phyloP scores from a whole-genome alignment of 140 eudicot genomes.

The Stevia rebaudiana region DNA sequence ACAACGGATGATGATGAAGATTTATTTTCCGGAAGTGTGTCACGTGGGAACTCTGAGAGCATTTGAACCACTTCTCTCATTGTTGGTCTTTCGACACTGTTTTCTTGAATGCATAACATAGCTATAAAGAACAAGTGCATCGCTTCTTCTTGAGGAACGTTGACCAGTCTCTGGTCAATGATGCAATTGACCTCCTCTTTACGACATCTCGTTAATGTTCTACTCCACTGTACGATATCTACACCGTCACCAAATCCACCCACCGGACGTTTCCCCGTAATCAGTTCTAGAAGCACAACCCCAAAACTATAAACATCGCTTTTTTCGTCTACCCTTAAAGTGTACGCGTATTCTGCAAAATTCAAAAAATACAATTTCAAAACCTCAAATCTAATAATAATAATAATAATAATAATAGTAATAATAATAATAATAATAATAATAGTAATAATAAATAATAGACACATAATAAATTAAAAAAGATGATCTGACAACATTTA shows the following conservation, averaged over 20 bases:
- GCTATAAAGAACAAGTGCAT: slow-evolving; percentile 77
- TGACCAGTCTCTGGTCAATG: slow-evolving; percentile 50
- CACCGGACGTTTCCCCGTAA: slow-evolving; percentile 75
- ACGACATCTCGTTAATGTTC: slow-evolving; percentile 42
- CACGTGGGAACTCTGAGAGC: slow-evolving; percentile 65
- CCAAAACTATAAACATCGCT: slow-evolving; percentile 97
- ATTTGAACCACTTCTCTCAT: slow-evolving; percentile 96
- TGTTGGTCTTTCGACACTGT: slow-evolving; percentile 72
- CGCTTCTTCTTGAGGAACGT: slow-evolving; percentile 61
- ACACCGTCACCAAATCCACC: slow-evolving; percentile 98
- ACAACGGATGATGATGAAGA: slow-evolving; percentile 39
- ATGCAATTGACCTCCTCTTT: slow-evolving; percentile 48
- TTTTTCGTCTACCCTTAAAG: slow-evolving; percentile 80
- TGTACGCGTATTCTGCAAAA: slow-evolving; percentile 82
- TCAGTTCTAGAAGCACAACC: slow-evolving; percentile 73
- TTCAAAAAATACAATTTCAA: background rate
- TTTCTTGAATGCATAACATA: slow-evolving; percentile 71
- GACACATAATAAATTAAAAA: background rate
- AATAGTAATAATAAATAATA: too few species aligned
- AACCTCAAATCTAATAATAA: background rate
- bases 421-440: too few species aligned
- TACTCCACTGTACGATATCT: slow-evolving; percentile 84
- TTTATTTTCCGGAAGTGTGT: slow-evolving; percentile 29
- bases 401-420: too few species aligned
- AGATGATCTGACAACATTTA: background rate